phyloP scores from a whole-genome alignment of 768 basidiomycete species.

The Psilocybe tampanensis region DNA sequence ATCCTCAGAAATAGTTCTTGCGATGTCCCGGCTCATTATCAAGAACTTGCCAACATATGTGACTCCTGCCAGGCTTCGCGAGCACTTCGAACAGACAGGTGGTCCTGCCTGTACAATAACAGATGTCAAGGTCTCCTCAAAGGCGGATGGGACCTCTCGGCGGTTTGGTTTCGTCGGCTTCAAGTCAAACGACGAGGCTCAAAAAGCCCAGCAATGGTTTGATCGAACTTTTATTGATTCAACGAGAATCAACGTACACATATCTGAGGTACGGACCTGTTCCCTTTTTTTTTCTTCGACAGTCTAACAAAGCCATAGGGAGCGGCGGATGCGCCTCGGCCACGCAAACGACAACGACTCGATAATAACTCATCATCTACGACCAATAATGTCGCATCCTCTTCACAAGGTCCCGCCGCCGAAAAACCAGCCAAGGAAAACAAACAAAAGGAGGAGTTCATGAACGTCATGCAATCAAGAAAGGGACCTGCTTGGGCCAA shows the following conservation, averaged over 20 bases:
- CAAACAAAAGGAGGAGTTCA: conserved; percentile 61
- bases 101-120: conserved; percentile 75
- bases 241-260: conserved; percentile 69
- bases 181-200: conserved; percentile 77
- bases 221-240: conserved; percentile 84
- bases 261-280: conserved; percentile 68
- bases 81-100: conserved; percentile 66
- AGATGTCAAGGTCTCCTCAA: conserved; percentile 80
- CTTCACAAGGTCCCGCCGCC: conserved; percentile 10
- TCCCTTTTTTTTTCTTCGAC: conserved; percentile 4
- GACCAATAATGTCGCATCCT: not conserved
- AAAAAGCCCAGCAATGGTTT: conserved; percentile 78
- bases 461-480: conserved; percentile 74
- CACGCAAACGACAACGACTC: conserved; percentile 68
- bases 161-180: conserved; percentile 94
- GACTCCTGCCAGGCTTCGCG: conserved; percentile 62
- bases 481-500: conserved; percentile 72
- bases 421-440: conserved; percentile 30
- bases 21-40: conserved; percentile 85
- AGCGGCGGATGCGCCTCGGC: conserved; percentile 68
- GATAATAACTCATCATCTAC: conserved; percentile 32
- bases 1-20: not conserved
- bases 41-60: conserved; percentile 79
- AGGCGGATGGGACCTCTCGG: conserved; percentile 77
- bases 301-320: conserved; percentile 43